Base-by-base conservation (phyloP, 768 basidiomycete species). In the Lentinula raphanica region DNA sequence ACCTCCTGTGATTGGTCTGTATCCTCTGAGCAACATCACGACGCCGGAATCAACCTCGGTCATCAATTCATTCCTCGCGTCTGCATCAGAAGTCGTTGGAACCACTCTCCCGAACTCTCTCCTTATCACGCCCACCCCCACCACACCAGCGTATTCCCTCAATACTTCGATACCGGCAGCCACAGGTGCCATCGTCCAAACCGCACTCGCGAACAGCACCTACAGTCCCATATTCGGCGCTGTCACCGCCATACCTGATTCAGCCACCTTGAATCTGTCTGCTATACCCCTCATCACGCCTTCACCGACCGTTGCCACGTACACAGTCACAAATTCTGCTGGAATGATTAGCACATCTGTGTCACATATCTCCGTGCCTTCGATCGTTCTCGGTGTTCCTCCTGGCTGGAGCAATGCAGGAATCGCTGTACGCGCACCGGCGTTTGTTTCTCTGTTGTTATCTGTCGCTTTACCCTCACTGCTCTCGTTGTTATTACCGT, bases 1-100 rank as follows among this genome's bases (percentile, higher is more conserved):
- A 67, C 76, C 88, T 6, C 90, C 90, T 17, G 75, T 88, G 71
- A 83, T 92, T 58, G 90, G 90, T n/a, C 70, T 92, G 51, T 92
- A 90, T 65, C 71, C 85, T 21, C 73, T 86, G 36, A 84, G 84
- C 64, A 68, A 71, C 27, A 80, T 79, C 6, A 67, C 72, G 5
- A 64, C 68, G 17, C 68, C 75, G 17, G 73, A 80, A 59, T 67
- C 80, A 2, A 68, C 78, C 7, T 69, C 74, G 39, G 54, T 65
- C 12, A 71, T 87, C 27, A 68, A 74, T 13, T 77, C 83, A 7
- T 77, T 81, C 66, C 70, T 90, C 49, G 82, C 87, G 3, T 81
- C 84, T 12, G 72, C 72, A 46, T 86, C 88, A 5, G 83, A 84
- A 11, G 86, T 87, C 1, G 71, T 90, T 49, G 66, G 77, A 13